Conservation (phyloP, 306 rosid genomes). For the Medicago truncatula region DNA sequence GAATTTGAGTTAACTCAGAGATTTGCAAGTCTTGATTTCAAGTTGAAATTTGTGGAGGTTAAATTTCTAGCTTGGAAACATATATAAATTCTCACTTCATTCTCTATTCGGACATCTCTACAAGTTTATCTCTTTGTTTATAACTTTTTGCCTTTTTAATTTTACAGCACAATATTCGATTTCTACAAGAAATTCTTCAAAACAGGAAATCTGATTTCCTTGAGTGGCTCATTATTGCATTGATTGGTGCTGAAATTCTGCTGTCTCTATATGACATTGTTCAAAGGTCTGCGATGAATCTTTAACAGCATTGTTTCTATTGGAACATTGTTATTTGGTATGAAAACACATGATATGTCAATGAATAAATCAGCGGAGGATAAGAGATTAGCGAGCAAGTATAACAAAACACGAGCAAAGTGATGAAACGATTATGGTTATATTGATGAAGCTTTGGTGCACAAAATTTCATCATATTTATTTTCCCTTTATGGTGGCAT, state of each 20-base stretch:
- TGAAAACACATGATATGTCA: background rate
- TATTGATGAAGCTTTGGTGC: background rate
- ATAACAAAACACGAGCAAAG: background rate
- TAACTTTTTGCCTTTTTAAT: background rate
- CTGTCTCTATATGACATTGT: conserved; percentile 83
- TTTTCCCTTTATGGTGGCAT: conserved; percentile 12
- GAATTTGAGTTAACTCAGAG: conserved; percentile 95
- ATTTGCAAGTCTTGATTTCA: conserved; percentile 94
- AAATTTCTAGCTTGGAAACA: conserved; percentile 19
- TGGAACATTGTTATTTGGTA: background rate
- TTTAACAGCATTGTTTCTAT: conserved; percentile 48
- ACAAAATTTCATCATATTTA: conserved; percentile 9
- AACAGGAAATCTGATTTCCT: conserved; percentile 94
- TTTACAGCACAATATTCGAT: conserved; percentile 93
- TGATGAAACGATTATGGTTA: background rate
- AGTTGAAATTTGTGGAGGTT: conserved; percentile 99
- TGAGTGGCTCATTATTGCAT: conserved; percentile 95
- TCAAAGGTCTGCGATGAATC: conserved; percentile 68
- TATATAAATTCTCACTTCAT: background rate
- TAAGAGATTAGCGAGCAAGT: background rate
- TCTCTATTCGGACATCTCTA: background rate
- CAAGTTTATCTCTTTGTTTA: background rate
- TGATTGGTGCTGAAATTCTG: conserved; percentile 94
- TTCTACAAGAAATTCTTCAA: conserved; percentile 96
- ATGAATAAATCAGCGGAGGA: background rate